Conservation (phyloP, 2,329 filamentous ascomycete species). For the Xylariomycetidae sp. region DNA sequence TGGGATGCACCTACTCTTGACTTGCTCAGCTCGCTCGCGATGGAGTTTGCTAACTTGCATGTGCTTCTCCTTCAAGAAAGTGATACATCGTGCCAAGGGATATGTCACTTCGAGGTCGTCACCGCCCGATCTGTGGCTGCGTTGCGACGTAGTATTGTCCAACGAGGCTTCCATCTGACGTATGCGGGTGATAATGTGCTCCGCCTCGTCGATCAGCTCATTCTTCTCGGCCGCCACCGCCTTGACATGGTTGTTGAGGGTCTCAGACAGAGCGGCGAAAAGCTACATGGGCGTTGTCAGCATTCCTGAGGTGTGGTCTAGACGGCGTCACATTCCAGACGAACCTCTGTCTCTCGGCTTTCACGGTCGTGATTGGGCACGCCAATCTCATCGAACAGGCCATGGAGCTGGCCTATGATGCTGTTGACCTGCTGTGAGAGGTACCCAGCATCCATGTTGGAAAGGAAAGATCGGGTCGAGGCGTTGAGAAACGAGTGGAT, state of each 20-base stretch:
- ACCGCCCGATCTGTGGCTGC: conserved; percentile 53
- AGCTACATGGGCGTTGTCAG: conserved; percentile 49
- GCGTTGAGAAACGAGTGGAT: background rate
- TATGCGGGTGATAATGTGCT: conserved; percentile 77
- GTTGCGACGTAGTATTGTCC: conserved; percentile 63
- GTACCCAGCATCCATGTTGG: conserved; percentile 79
- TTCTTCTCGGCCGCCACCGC: conserved; percentile 84
- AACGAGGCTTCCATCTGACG: conserved; percentile 91
- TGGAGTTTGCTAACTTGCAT: conserved; percentile 73
- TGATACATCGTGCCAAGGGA: conserved; percentile 74
- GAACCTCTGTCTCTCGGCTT: conserved; percentile 79
- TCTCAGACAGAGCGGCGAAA: conserved; percentile 85
- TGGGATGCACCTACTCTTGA: conserved; percentile 85
- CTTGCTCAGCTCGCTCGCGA: conserved; percentile 88
- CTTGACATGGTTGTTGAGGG: conserved; percentile 82
- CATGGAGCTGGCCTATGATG: conserved; percentile 88
- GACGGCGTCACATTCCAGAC: conserved; percentile 19
- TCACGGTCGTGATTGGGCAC: conserved; percentile 92
- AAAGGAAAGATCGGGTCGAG: background rate
- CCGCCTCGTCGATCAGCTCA: conserved; percentile 81
- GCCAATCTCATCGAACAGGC: conserved; percentile 95
- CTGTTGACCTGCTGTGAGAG: conserved; percentile 91
- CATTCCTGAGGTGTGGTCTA: conserved; percentile 1
- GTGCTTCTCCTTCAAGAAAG: conserved; percentile 80
- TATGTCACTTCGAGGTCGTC: conserved; percentile 73